These are phyloP conservation scores for Apiospora koreana DNA, from an alignment of 2,329 filamentous ascomycete genomes.

Conservation along the genomic window DNA sequence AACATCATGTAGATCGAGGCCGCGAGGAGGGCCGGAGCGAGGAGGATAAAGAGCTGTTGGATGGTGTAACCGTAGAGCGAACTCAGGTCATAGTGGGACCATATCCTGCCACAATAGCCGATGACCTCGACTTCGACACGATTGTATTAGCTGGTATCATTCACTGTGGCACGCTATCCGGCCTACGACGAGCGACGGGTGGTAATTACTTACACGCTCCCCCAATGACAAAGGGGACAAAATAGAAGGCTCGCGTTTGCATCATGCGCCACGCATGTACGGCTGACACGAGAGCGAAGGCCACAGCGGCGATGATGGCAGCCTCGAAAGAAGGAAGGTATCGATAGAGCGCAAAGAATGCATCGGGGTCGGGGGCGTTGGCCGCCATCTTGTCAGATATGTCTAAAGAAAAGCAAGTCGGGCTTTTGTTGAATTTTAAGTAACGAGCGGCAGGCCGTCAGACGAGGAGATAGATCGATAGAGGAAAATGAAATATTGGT, in stretches of 20 bases:
- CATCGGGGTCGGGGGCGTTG: no score
- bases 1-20: slow-evolving; percentile 50
- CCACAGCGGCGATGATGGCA: slow-evolving; percentile 36
- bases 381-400: no score
- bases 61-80: slow-evolving; percentile 32
- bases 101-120: slow-evolving; percentile 50
- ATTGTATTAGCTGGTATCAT: not conserved
- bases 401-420: no score
- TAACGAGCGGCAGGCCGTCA: no score
- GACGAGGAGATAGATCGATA: no score
- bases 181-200: no score
- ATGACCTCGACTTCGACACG: slow-evolving; percentile 46
- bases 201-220: slow-evolving; percentile 42
- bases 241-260: slow-evolving; percentile 47
- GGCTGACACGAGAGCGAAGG: slow-evolving; percentile 40
- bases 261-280: slow-evolving; percentile 40
- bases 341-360: no score
- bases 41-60: slow-evolving; percentile 41
- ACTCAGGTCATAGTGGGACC: no score
- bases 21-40: slow-evolving; percentile 43
- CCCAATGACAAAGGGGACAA: slow-evolving; percentile 53
- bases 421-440: no score
- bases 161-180: no score
- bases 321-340: slow-evolving; percentile 13
- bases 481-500: no score